These are phyloP conservation scores for Ilyonectria mors-panacis DNA, from an alignment of 2,329 filamentous ascomycete species.

Conservation along the genomic window DNA sequence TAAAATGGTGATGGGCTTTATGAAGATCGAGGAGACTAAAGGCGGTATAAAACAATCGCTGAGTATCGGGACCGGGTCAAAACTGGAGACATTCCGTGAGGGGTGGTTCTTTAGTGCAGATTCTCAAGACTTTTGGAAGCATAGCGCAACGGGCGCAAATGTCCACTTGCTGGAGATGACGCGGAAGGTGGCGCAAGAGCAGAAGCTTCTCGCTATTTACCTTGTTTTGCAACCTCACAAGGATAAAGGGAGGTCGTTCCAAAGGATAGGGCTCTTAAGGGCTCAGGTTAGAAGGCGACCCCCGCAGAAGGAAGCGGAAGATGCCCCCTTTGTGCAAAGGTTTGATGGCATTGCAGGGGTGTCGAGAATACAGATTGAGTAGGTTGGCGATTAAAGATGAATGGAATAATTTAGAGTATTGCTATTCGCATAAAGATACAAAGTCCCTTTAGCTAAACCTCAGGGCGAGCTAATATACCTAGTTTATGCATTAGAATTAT, in stretches of 20 bases:
- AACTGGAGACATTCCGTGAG: background rate
- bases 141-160: background rate
- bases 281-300: slow-evolving; percentile 7
- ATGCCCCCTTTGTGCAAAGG: slow-evolving; percentile 2
- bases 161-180: slow-evolving; percentile 27
- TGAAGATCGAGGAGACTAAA: background rate
- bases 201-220: slow-evolving; percentile 10
- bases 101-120: slow-evolving; percentile 30
- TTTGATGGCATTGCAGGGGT: slow-evolving; percentile 17
- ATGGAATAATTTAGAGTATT: too few relatives aligned
- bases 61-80: background rate
- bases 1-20: slow-evolving; percentile 19
- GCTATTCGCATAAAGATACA: background rate
- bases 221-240: slow-evolving; percentile 18
- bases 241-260: background rate
- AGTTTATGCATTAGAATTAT: too few relatives aligned
- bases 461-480: too few relatives aligned
- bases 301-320: background rate
- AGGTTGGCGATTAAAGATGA: background rate
- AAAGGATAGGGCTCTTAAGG: slow-evolving; percentile 22
- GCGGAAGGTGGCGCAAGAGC: slow-evolving; percentile 7
- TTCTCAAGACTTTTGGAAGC: slow-evolving; percentile 5
- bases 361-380: slow-evolving; percentile 21
- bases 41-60: background rate
- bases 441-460: too few relatives aligned